phyloP scores from a whole-genome alignment of 2,329 filamentous ascomycete species.

The Fusarium sororula region DNA sequence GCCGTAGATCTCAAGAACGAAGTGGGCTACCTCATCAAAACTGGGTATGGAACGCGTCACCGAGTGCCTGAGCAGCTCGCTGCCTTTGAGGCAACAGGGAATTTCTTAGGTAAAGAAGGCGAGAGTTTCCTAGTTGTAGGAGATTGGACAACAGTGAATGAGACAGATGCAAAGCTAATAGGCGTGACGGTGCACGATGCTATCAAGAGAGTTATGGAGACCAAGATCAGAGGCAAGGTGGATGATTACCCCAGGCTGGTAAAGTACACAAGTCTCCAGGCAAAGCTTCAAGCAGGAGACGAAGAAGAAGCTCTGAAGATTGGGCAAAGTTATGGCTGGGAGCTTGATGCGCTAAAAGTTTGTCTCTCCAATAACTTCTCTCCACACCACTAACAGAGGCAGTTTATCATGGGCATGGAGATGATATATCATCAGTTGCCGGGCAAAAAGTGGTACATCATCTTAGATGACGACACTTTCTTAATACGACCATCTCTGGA shows the following conservation, averaged over 20 bases:
- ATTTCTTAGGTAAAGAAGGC: constrained; percentile 49
- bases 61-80: constrained; percentile 58
- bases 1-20: constrained; percentile 57
- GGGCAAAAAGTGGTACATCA: constrained; percentile 66
- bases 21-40: constrained; percentile 63
- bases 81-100: constrained; percentile 50
- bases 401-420: constrained; percentile 66
- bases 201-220: constrained; percentile 49
- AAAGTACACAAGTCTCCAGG: constrained; percentile 53
- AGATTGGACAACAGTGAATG: constrained; percentile 56
- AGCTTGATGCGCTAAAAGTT: constrained; percentile 61
- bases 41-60: constrained; percentile 63
- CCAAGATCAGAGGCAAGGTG: constrained; percentile 41
- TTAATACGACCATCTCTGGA: constrained; percentile 59
- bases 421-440: constrained; percentile 60
- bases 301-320: constrained; percentile 50
- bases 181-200: constrained; percentile 53
- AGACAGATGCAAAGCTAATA: constrained; percentile 44
- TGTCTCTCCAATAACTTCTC: not conserved
- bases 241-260: constrained; percentile 47
- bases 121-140: constrained; percentile 59
- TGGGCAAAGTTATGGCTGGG: constrained; percentile 56
- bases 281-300: constrained; percentile 51
- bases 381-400: constrained; percentile 10
- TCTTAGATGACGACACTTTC: constrained; percentile 67